Evolutionary conservation across 148 eudicot species (phyloP), one percentile per base, ranked within the genome.

Genomic region (Oxyria digyna): DNA sequence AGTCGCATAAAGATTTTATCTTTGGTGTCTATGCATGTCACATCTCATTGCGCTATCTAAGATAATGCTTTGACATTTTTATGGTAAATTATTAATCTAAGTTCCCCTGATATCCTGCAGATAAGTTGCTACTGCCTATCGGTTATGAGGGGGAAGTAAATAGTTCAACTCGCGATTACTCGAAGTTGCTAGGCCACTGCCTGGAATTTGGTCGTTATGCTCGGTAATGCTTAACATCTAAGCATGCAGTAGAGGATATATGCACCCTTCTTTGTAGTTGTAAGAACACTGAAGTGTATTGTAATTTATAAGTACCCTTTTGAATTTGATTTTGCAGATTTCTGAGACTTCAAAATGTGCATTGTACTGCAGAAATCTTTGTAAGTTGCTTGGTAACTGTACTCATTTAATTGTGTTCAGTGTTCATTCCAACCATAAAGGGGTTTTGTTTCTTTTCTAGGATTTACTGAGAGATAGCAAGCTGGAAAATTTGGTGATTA

Each of bases 331-430:
- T 67, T 27, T 80, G 85, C 92, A 91, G 97, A 78, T 79, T 29
- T 57, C 75, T 91, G 87, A 83, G 87, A 74, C 88, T 91, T 79
- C 97, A 80, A 76, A 88, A 83, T 78, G 89, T 81, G 71, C 79
- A 85, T 62, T 88, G 85, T 69, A 77, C 70, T 73, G 78, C 73
- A 64, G 96, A 91, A 83, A 85, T 77, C 43, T 78, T 81, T 87
- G 97, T 91, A 85, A 88, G 96, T 87, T 72, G 31, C 35, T 43
- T 75, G 33, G 63, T 40, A 26, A 55, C 63, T 10, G 63, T 55
- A 27, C 0, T 29, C 33, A 12, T 50, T 8, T 50, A 12, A 10
- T 21, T 55, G 63, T 55, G 33, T n/a, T n/a, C n/a, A n/a, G n/a
- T n/a, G n/a, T n/a, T 26, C 35, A 13, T n/a, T 13, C 6, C 23